A percentile compares a stretch with the other conserved stretches of the same genome.
phyloP scores from a whole-genome alignment of 169 alveolate genomes.

The Eimeria maxima region DNA sequence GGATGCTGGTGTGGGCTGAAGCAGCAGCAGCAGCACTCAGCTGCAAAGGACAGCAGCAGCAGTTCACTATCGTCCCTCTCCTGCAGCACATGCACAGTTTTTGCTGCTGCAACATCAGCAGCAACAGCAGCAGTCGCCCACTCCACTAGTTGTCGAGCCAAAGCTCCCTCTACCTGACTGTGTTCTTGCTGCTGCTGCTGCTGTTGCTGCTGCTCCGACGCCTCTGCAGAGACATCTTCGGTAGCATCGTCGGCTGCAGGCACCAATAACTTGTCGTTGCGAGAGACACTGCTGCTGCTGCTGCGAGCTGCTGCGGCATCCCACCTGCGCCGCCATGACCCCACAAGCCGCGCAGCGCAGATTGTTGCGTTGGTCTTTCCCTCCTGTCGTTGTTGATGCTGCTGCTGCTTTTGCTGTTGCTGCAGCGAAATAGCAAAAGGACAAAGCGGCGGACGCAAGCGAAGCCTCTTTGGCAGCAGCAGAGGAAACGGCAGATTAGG shows the following conservation, averaged over 20 bases:
- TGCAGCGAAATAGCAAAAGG: background rate
- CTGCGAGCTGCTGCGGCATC: background rate
- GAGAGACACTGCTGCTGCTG: conserved; percentile 3
- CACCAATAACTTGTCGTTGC: background rate
- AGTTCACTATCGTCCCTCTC: conserved; percentile 10
- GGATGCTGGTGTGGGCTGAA: conserved; percentile 50
- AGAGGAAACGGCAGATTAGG: background rate
- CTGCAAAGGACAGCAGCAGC: conserved; percentile 25
- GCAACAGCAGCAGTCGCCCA: conserved; percentile 12
- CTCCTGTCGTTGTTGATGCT: conserved; percentile 5
- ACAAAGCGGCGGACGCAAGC: background rate
- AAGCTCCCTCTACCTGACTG: background rate
- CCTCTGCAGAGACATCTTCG: background rate
- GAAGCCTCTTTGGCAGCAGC: background rate
- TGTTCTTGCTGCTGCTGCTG: background rate
- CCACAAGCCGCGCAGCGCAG: conserved; percentile 3
- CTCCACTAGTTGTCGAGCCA: conserved; percentile 6
- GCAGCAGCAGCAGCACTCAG: conserved; percentile 50
- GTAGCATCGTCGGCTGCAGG: background rate
- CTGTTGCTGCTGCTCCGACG: background rate
- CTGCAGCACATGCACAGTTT: conserved; percentile 28
- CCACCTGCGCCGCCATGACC: background rate
- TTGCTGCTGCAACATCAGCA: conserved; percentile 29
- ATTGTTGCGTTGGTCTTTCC: background rate
- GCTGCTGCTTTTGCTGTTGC: conserved; percentile 25